Evolutionary conservation across 345 rosid genomes (phyloP).

Genomic region (Aquilaria malaccensis): DNA sequence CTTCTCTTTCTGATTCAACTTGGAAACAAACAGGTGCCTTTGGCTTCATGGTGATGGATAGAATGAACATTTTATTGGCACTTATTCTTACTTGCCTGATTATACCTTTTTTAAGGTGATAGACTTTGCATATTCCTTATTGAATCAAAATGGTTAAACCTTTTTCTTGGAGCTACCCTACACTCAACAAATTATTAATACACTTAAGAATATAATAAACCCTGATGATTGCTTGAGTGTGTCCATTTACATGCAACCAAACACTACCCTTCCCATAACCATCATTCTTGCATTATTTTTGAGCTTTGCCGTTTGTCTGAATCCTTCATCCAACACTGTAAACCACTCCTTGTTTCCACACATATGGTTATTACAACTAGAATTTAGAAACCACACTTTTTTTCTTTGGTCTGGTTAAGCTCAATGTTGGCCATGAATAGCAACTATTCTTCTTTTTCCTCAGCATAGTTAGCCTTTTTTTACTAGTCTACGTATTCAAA

Average conservation of each 20-base stretch:
- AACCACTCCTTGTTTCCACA: too few relatives aligned
- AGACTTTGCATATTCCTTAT: background rate
- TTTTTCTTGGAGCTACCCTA: background rate
- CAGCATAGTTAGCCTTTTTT: background rate
- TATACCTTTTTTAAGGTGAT: background rate
- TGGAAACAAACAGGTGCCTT: background rate
- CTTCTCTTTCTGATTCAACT: too few relatives aligned
- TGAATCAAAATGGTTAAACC: background rate
- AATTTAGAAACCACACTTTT: background rate
- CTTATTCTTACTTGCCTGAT: conserved; percentile 1
- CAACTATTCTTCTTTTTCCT: conserved; percentile 2
- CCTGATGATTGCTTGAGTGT: conserved; percentile 1
- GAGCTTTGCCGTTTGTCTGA: too few relatives aligned
- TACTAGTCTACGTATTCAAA: background rate
- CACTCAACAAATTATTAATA: conserved; percentile 1
- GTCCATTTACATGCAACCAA: too few relatives aligned
- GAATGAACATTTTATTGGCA: background rate
- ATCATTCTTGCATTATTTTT: too few relatives aligned
- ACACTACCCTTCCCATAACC: too few relatives aligned
- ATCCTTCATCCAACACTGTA: too few relatives aligned
- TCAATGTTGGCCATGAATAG: too few relatives aligned
- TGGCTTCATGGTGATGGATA: background rate
- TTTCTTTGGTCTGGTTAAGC: too few relatives aligned
- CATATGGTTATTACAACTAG: too few relatives aligned
- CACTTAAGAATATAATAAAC: conserved; percentile 6